Percentiles rank a stretch among this genome's conserved stretches.
Evolutionary conservation across 78 protist species (phyloP).

Genomic region (Dictyostelium capitatum): DNA sequence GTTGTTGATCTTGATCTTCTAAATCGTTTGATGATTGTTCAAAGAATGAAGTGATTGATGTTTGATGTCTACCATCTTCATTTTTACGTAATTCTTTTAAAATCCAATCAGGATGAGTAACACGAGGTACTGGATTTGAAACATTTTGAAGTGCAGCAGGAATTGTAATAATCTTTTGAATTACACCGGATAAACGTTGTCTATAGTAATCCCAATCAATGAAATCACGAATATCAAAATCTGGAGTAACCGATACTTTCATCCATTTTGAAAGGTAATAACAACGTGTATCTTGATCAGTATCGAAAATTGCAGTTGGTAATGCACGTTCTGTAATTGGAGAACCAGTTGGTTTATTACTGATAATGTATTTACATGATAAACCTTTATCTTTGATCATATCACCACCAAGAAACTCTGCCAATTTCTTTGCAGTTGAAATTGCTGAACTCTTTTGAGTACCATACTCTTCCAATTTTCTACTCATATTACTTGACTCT

Average conservation of each 20-base stretch:
- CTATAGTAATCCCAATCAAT: slow-evolving; percentile 98
- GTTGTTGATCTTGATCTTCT: not conserved
- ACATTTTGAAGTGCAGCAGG: slow-evolving; percentile 98
- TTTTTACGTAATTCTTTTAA: slow-evolving; percentile 59
- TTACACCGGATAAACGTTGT: slow-evolving; percentile 88
- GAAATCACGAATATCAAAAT: slow-evolving; percentile 57
- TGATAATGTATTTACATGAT: slow-evolving; percentile 91
- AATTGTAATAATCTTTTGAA: slow-evolving; percentile 98
- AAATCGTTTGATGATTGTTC: not conserved
- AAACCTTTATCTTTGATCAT: slow-evolving; percentile 97
- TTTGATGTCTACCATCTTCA: slow-evolving; percentile 29
- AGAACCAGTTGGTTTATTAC: slow-evolving; percentile 91
- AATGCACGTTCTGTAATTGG: slow-evolving; percentile 98
- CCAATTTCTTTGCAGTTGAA: slow-evolving; percentile 92
- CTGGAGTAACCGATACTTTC: not conserved
- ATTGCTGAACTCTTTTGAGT: slow-evolving; percentile 84
- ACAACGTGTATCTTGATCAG: slow-evolving; percentile 45
- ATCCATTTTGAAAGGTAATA: slow-evolving; percentile 72
- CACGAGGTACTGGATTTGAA: slow-evolving; percentile 97
- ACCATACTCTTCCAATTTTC: slow-evolving; percentile 94
- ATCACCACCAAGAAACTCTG: slow-evolving; percentile 94
- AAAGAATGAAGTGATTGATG: slow-evolving; percentile 52
- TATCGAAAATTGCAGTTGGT: slow-evolving; percentile 94
- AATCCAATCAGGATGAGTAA: slow-evolving; percentile 98
- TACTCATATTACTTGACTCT: slow-evolving; percentile 94